A percentile compares a stretch with the other conserved stretches of the same genome.
phyloP scores from a whole-genome alignment of 2,329 filamentous ascomycete species.

The Westerdykella aurantiaca region DNA sequence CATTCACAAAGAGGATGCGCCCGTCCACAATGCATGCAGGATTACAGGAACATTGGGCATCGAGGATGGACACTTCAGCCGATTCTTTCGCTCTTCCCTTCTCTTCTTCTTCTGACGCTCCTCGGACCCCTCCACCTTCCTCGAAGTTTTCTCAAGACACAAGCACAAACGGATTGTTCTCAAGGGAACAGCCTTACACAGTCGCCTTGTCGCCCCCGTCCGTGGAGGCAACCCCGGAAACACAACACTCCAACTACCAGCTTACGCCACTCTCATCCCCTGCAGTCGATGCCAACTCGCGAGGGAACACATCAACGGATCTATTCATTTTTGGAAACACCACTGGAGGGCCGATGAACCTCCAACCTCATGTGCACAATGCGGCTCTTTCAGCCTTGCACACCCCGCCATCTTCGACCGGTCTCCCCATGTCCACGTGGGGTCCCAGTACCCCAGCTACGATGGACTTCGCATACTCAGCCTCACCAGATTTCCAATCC shows the following conservation, averaged over 20 bases:
- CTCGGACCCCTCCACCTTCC: slow-evolving; percentile 23
- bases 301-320: slow-evolving; percentile 10
- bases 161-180: slow-evolving; percentile 16
- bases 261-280: slow-evolving; percentile 31
- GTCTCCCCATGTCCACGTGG: slow-evolving; percentile 28
- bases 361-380: slow-evolving; percentile 10
- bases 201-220: slow-evolving; percentile 16
- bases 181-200: slow-evolving; percentile 22
- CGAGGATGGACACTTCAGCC: slow-evolving; percentile 42
- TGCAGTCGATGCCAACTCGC: slow-evolving; percentile 17
- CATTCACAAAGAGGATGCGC: slow-evolving; percentile 51
- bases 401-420: slow-evolving; percentile 31
- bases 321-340: slow-evolving; percentile 22
- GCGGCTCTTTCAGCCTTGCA: slow-evolving; percentile 35
- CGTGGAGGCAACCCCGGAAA: slow-evolving; percentile 10
- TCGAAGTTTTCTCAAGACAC: slow-evolving; percentile 24
- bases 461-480: slow-evolving; percentile 29
- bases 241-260: slow-evolving; percentile 27
- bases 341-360: slow-evolving; percentile 10
- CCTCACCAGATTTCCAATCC: slow-evolving; percentile 24
- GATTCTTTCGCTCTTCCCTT: slow-evolving; percentile 48
- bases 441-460: slow-evolving; percentile 20
- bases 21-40: slow-evolving; percentile 43
- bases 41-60: slow-evolving; percentile 48
- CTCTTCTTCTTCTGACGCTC: slow-evolving; percentile 29